phyloP scores from a whole-genome alignment of 2,329 filamentous ascomycete genomes.

The Verticillium dahliae region DNA sequence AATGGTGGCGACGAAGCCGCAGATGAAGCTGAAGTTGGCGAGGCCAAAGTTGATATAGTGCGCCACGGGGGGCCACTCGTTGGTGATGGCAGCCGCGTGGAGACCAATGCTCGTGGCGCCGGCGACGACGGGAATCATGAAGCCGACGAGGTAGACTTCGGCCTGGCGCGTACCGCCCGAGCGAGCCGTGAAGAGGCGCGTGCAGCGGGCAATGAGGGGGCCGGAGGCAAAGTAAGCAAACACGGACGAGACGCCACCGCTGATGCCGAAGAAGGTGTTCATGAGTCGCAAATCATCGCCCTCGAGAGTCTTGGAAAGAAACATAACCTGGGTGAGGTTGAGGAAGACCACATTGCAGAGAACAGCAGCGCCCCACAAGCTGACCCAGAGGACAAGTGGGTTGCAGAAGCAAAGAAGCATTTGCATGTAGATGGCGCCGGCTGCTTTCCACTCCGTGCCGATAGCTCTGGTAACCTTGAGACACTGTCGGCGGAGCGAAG shows the following conservation, averaged over 20 bases:
- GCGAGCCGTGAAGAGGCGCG: constrained; percentile 14
- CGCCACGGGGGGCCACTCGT: constrained; percentile 7
- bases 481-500: constrained; percentile 2
- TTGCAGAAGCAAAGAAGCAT: constrained; percentile 17
- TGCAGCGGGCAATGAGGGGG: constrained; percentile 14
- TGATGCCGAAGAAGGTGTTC: constrained; percentile 5
- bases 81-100: constrained; percentile 10
- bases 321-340: constrained; percentile 12
- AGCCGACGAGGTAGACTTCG: constrained; percentile 17
- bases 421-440: constrained; percentile 13
- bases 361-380: constrained; percentile 17
- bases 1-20: constrained; percentile 14
- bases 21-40: constrained; percentile 12
- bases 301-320: constrained; percentile 12
- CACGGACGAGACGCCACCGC: constrained; percentile 4
- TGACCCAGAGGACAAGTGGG: constrained; percentile 19
- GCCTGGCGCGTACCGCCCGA: constrained; percentile 17
- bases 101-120: constrained; percentile 12
- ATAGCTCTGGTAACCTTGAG: constrained; percentile 5
- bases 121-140: constrained; percentile 14
- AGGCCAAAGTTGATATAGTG: constrained; percentile 13
- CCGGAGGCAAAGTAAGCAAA: constrained; percentile 10
- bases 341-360: constrained; percentile 17
- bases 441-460: constrained; percentile 9
- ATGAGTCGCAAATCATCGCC: constrained; percentile 3